A percentile compares a stretch with the other conserved stretches of the same genome.
Conservation (phyloP, 805 yeast genomes). For the Kazachstania viticola region DNA sequence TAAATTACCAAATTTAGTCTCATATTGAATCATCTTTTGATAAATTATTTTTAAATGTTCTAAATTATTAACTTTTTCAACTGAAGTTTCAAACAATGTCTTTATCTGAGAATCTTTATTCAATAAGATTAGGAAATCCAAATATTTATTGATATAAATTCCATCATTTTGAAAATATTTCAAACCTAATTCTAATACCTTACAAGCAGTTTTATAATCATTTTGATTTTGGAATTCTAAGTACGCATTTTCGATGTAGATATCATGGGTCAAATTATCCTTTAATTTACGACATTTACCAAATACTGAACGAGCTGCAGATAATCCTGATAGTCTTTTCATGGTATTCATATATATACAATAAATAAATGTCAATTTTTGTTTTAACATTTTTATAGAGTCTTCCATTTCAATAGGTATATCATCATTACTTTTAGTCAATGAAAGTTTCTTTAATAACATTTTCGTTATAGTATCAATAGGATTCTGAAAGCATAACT, state of each 20-base stretch:
- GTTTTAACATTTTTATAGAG: constrained; percentile 3
- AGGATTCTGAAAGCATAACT: constrained; percentile 37
- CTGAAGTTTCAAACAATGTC: constrained; percentile 69
- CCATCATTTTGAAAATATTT: constrained; percentile 43
- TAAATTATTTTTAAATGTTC: constrained; percentile 36
- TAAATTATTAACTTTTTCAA: constrained; percentile 33
- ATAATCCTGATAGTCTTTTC: constrained; percentile 55
- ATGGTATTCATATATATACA: constrained; percentile 59
- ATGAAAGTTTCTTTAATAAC: constrained; percentile 18
- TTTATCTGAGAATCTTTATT: constrained; percentile 68
- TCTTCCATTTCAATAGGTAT: neutral
- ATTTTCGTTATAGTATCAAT: constrained; percentile 35
- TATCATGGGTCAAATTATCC: constrained; percentile 50
- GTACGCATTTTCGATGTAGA: constrained; percentile 72
- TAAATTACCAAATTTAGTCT: constrained; percentile 58
- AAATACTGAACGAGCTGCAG: constrained; percentile 64
- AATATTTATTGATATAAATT: constrained; percentile 53
- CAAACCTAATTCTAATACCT: constrained; percentile 71
- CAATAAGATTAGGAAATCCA: constrained; percentile 56
- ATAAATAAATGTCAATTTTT: constrained; percentile 48
- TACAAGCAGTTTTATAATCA: constrained; percentile 56
- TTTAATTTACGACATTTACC: constrained; percentile 54
- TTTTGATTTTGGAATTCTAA: constrained; percentile 61
- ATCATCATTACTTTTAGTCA: constrained; percentile 7
- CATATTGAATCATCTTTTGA: constrained; percentile 53